A percentile compares a stretch with the other conserved stretches of the same genome.
Conservation (phyloP, 1,139 yeast species). For the Scheffersomyces titani region DNA sequence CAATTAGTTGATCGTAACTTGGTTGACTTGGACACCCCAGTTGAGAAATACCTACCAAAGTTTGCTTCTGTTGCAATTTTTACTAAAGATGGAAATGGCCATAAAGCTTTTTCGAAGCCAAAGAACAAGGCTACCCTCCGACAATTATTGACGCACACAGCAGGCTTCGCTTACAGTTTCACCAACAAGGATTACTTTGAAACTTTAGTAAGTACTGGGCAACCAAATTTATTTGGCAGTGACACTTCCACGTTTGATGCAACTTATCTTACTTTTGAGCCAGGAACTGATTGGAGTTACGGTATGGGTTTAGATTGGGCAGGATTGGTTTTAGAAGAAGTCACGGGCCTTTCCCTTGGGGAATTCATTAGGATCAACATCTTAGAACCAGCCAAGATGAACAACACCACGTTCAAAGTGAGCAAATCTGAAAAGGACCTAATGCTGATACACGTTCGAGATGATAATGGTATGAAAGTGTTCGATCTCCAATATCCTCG, state of each 20-base stretch:
- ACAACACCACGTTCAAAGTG: constrained; percentile 31
- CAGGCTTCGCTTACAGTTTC: constrained; percentile 53
- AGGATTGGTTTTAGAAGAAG: constrained; percentile 46
- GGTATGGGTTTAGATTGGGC: constrained; percentile 58
- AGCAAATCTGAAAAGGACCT: background rate
- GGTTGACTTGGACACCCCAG: constrained; percentile 22
- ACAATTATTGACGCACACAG: constrained; percentile 51
- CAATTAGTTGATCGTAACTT: constrained; percentile 18
- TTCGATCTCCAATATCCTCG: constrained; percentile 17
- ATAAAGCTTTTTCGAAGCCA: constrained; percentile 20
- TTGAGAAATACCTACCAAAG: constrained; percentile 17
- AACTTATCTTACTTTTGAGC: constrained; percentile 51
- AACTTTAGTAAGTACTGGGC: background rate
- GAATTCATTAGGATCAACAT: constrained; percentile 39
- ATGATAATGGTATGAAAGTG: background rate
- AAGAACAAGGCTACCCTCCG: constrained; percentile 43
- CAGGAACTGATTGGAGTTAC: constrained; percentile 54
- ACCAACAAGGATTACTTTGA: constrained; percentile 31
- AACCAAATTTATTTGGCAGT: background rate
- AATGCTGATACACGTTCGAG: background rate
- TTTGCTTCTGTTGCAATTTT: constrained; percentile 5
- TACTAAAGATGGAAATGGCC: background rate
- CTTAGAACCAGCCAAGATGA: constrained; percentile 48
- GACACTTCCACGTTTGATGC: constrained; percentile 14
- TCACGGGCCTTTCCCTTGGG: constrained; percentile 45